Evolutionary conservation across 2,329 filamentous ascomycete species (phyloP).

Genomic region (Rhexocercosporidium sp.): DNA sequence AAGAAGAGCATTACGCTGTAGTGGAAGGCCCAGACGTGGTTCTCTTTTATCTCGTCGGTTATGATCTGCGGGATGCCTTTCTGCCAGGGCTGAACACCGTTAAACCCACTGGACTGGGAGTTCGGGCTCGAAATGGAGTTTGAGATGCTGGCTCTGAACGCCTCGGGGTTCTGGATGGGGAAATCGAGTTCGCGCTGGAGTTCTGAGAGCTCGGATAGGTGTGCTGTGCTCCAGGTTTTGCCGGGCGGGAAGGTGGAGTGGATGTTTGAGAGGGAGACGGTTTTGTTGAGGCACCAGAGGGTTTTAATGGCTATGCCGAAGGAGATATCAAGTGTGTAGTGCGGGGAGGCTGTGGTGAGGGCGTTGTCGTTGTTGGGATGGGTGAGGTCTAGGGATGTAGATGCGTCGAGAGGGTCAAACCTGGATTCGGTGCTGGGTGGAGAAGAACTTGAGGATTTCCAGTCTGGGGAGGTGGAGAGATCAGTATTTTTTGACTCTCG

Average conservation of each 20-base stretch:
- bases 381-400: neutral
- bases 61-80: neutral
- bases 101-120: no score
- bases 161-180: neutral
- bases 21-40: conserved; percentile 1
- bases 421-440: no score
- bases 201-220: neutral
- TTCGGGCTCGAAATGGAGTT: no score
- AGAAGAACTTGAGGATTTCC: no score
- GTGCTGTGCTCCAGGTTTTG: neutral
- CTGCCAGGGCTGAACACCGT: neutral
- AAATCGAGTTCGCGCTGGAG: neutral
- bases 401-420: neutral
- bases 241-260: neutral
- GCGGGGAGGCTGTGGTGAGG: neutral
- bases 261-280: neutral
- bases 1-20: conserved; percentile 1
- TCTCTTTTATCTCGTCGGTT: neutral
- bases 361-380: neutral
- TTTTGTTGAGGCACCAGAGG: conserved; percentile 5
- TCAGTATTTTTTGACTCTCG: no score
- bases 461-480: no score
- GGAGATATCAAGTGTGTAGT: neutral
- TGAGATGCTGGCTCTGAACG: neutral
- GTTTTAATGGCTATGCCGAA: neutral